Base-by-base conservation (phyloP, 1,284 basidiomycete genomes). In the Ustilago sp. region DNA sequence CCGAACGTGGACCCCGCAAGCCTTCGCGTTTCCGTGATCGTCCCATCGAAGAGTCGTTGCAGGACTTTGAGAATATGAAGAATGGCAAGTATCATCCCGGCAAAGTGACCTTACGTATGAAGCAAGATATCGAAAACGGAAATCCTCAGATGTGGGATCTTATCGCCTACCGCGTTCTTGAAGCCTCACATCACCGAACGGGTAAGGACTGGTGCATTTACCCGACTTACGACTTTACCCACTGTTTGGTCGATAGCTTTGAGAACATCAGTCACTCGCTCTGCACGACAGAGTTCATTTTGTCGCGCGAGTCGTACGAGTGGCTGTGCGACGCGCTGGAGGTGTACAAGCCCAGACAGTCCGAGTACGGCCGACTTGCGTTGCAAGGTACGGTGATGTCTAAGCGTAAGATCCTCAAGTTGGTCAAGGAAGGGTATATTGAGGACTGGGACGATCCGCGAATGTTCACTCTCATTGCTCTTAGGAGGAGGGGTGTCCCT, bases 111-210 rank as follows among this genome's bases (percentile, higher is more conserved):
- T 88, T 99, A 59, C 91, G 97, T 53, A 99, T 99, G 97, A 99
- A 99, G 88, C 94, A 96, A 88, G 94, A 99, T 86, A 88, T 99
- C 43, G 89, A 91, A 59, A 81, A 79, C 62, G 93, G 93, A 12
- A 99, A 99, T 87, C 96, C 97, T 31, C 95, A 96, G 88, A 98
- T 99, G 96, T 99, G 97, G 97, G 97, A 99, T 87, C 87, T 98
- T 65, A 94, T 98, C 54, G 96, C 96, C 17, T 99, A 99, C 86
- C 92, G 97, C 39, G 94, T 98, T 50, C 89, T 99, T 68, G 90
- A 93, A 60, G 91, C 94, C 7, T 91, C 93, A 45, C 97, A 99
- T 87, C 96, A 99, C 86, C 91, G 97, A 35, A 99, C 97, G 0
- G 92, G 91, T 32, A 91, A 92, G 86, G 93, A 92, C 81, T 99